Evolutionary conservation across 2,329 filamentous ascomycete species (phyloP).

Genomic region (Aureobasidium sp.): DNA sequence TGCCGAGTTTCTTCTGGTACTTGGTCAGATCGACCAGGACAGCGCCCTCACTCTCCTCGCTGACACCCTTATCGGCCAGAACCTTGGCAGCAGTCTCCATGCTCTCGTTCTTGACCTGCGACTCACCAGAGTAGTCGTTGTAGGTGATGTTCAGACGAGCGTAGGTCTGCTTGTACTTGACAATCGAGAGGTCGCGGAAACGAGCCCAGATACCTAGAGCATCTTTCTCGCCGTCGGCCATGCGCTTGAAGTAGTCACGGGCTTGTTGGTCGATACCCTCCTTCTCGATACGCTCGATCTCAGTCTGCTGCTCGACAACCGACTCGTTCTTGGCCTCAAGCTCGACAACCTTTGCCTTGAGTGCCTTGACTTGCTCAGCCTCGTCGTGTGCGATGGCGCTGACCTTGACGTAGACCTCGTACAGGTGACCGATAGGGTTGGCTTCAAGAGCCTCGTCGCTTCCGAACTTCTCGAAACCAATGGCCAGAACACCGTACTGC

Average conservation of each 20-base stretch:
- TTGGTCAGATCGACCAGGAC: slow-evolving; percentile 63
- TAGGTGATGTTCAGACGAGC: slow-evolving; percentile 56
- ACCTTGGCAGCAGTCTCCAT: slow-evolving; percentile 52
- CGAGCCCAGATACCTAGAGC: slow-evolving; percentile 54
- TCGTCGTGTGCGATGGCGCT: slow-evolving; percentile 54
- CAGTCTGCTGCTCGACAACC: slow-evolving; percentile 38
- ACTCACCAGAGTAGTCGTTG: slow-evolving; percentile 62
- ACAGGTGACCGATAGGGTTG: slow-evolving; percentile 75
- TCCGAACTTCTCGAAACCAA: slow-evolving; percentile 69
- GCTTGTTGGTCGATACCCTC: slow-evolving; percentile 64
- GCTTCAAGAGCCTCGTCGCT: slow-evolving; percentile 60
- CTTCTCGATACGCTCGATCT: slow-evolving; percentile 41
- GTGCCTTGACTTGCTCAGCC: slow-evolving; percentile 54
- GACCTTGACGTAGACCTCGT: slow-evolving; percentile 73
- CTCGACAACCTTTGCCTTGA: slow-evolving; percentile 35
- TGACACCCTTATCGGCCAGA: slow-evolving; percentile 52
- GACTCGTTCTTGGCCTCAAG: slow-evolving; percentile 38
- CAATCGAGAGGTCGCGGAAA: slow-evolving; percentile 56
- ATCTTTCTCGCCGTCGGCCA: slow-evolving; percentile 53
- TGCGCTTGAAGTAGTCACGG: slow-evolving; percentile 60
- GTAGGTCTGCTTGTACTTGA: slow-evolving; percentile 57
- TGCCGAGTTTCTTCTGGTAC: slow-evolving; percentile 60
- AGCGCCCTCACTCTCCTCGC: slow-evolving; percentile 57
- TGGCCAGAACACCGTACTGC: slow-evolving; percentile 61
- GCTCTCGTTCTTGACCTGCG: slow-evolving; percentile 54